These are phyloP conservation scores for Pharus latifolius DNA, from an alignment of 176 grass and related monocot species.

Conservation along the genomic window DNA sequence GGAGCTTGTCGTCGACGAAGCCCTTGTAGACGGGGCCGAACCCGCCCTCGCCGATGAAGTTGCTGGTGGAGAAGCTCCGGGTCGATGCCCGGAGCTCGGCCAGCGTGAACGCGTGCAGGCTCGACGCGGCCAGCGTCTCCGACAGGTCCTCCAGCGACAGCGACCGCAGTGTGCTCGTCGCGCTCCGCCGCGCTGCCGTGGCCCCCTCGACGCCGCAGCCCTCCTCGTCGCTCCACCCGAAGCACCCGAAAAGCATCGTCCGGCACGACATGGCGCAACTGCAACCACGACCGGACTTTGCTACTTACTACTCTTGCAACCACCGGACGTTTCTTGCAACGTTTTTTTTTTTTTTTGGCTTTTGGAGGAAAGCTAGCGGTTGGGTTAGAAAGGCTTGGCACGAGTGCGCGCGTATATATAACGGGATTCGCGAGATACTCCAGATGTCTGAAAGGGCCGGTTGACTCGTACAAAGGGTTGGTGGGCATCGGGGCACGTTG, in stretches of 20 bases:
- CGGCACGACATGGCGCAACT: neutral
- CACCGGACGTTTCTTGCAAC: too few species aligned
- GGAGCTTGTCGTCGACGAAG: conserved; percentile 43
- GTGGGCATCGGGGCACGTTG: too few species aligned
- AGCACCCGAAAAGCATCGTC: neutral
- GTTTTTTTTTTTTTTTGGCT: too few species aligned
- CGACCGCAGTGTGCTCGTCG: conserved; percentile 25
- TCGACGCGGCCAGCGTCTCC: conserved; percentile 45
- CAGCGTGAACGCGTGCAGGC: conserved; percentile 62
- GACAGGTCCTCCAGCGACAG: conserved; percentile 55
- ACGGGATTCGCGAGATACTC: too few species aligned
- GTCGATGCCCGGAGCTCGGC: conserved; percentile 44
- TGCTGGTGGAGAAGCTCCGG: conserved; percentile 29
- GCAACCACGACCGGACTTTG: neutral
- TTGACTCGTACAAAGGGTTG: too few species aligned
- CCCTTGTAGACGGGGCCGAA: conserved; percentile 97
- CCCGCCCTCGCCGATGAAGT: conserved; percentile 64
- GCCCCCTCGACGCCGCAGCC: neutral
- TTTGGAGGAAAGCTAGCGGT: too few species aligned
- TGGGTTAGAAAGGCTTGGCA: too few species aligned
- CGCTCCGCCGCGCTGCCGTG: neutral
- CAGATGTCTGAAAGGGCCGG: too few species aligned
- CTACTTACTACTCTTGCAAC: too few species aligned
- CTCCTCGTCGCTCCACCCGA: neutral
- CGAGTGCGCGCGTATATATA: too few species aligned